phyloP scores from a whole-genome alignment of 225 moss, liverwort and hornwort genomes.

The Physcomitrellopsis africana region DNA sequence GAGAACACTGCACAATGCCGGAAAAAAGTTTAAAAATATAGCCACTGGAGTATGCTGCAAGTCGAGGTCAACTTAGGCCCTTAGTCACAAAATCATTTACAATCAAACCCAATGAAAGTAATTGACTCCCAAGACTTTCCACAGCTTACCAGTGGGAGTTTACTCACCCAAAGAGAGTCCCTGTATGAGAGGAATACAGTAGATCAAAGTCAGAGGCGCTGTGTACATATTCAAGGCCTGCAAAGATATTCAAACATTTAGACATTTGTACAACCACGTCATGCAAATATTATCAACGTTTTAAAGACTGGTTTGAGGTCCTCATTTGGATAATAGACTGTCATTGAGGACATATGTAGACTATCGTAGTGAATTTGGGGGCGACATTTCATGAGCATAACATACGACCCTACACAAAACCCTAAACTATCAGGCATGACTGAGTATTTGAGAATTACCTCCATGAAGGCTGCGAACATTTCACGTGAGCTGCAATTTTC shows the following conservation, averaged over 20 bases:
- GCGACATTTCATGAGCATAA: not conserved
- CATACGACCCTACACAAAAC: conserved; percentile 17
- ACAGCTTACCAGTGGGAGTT: not conserved
- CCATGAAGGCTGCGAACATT: conserved; percentile 66
- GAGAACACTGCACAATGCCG: conserved; percentile 71
- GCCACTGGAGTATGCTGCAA: no score
- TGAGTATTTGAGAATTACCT: conserved; percentile 30
- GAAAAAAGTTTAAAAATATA: not conserved
- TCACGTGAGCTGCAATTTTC: conserved; percentile 63
- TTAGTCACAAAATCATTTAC: not conserved
- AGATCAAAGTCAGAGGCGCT: conserved; percentile 62
- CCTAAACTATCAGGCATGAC: conserved; percentile 8
- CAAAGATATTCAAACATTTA: conserved; percentile 16
- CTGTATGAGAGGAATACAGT: conserved; percentile 73
- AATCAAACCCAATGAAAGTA: not conserved
- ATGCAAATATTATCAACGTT: not conserved
- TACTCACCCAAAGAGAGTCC: conserved; percentile 65
- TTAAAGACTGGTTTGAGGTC: not conserved
- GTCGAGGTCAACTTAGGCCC: not conserved
- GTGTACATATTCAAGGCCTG: conserved; percentile 57
- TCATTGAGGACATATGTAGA: not conserved
- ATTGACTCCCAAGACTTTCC: not conserved
- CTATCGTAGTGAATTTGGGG: not conserved
- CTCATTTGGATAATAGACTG: not conserved
- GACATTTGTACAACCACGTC: conserved; percentile 16